Conservation (phyloP, 179 eudicot genomes). For the Beta macrorhiza region DNA sequence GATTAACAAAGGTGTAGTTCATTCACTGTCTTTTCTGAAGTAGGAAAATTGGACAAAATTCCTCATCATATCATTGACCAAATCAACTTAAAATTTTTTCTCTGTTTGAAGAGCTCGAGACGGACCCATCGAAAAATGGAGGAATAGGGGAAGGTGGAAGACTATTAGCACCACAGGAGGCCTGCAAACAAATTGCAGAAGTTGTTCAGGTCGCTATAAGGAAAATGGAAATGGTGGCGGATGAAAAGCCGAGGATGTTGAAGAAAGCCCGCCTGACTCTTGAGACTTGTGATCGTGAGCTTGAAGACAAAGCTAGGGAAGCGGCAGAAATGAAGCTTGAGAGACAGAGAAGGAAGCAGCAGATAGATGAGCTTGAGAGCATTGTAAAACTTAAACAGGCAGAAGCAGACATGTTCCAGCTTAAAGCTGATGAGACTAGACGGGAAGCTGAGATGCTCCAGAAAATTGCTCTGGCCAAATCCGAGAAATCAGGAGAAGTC, state of each 20-base stretch:
- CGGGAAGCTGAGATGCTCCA: constrained; percentile 88
- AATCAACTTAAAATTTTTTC: background rate
- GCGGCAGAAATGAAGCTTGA: constrained; percentile 73
- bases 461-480: constrained; percentile 76
- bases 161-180: constrained; percentile 86
- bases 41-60: no score
- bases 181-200: constrained; percentile 87
- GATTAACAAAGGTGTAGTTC: no score
- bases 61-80: background rate
- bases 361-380: constrained; percentile 86
- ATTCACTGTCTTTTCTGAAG: background rate
- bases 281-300: constrained; percentile 84
- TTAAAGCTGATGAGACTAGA: constrained; percentile 89
- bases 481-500: constrained; percentile 84
- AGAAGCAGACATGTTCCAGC: constrained; percentile 94
- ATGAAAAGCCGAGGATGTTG: constrained; percentile 70
- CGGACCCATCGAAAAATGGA: constrained; percentile 53
- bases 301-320: constrained; percentile 80
- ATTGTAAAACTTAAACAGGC: constrained; percentile 92
- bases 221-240: constrained; percentile 95
- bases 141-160: constrained; percentile 64
- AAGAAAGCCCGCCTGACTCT: constrained; percentile 77
- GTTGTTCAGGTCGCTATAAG: constrained; percentile 88
- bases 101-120: constrained; percentile 59
- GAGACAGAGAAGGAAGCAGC: constrained; percentile 76